Conservation (phyloP, 345 rosid species). For the Passiflora organensis region DNA sequence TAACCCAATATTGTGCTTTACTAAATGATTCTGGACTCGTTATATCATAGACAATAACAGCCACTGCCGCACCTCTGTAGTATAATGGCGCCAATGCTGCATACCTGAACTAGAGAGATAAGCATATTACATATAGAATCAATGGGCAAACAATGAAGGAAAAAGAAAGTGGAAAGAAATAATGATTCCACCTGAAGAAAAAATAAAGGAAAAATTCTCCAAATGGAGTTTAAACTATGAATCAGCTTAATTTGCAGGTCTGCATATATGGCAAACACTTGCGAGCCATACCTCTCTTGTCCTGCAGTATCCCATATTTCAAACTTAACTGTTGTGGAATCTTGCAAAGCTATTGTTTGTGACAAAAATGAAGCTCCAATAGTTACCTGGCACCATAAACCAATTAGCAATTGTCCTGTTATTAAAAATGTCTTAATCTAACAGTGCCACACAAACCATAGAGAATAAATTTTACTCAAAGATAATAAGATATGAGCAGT, state of each 20-base stretch:
- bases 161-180: constrained; percentile 1
- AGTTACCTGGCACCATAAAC: constrained; percentile 62
- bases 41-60: constrained; percentile 92
- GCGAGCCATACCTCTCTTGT: constrained; percentile 72
- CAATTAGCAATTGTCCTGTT: constrained; percentile 1
- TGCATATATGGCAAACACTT: neutral
- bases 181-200: constrained; percentile 1
- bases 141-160: neutral
- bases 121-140: constrained; percentile 1
- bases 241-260: neutral
- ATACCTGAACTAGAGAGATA: constrained; percentile 43
- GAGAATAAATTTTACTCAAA: no score
- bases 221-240: constrained; percentile 6
- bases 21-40: constrained; percentile 86
- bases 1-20: constrained; percentile 97
- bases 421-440: constrained; percentile 1
- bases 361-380: constrained; percentile 97
- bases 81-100: constrained; percentile 97
- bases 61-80: constrained; percentile 95
- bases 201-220: constrained; percentile 3
- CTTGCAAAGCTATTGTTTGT: constrained; percentile 94
- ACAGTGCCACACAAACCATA: no score
- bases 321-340: constrained; percentile 92
- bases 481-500: no score
- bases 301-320: constrained; percentile 99